Evolutionary conservation across 805 yeast genomes (phyloP).

Genomic region (Nakazawaea anatomiae): DNA sequence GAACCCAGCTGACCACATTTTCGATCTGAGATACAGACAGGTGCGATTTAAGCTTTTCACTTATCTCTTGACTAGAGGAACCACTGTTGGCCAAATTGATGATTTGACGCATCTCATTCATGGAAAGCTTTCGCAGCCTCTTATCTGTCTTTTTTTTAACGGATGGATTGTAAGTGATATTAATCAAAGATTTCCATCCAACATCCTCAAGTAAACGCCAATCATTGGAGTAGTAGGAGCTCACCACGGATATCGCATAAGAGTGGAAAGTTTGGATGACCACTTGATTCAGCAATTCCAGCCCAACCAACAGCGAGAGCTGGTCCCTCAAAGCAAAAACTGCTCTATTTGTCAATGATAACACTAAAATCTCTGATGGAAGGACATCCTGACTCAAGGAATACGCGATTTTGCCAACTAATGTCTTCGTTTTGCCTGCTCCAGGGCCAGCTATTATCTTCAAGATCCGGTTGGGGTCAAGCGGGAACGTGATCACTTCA

Average conservation of each 20-base stretch:
- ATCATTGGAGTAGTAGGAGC: constrained; percentile 23
- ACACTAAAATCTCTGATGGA: constrained; percentile 53
- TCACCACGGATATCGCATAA: constrained; percentile 46
- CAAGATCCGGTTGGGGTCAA: constrained; percentile 33
- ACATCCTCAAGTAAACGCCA: constrained; percentile 47
- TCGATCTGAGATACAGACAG: not conserved
- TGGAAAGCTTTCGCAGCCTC: not conserved
- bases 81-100: constrained; percentile 2
- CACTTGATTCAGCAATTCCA: constrained; percentile 25
- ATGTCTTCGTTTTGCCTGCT: constrained; percentile 62
- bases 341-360: constrained; percentile 66
- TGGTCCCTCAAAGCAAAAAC: constrained; percentile 40
- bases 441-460: constrained; percentile 68
- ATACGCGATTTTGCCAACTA: constrained; percentile 47
- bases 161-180: constrained; percentile 15
- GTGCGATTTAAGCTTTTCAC: not conserved
- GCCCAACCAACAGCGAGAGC: constrained; percentile 27
- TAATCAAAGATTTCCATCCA: constrained; percentile 42
- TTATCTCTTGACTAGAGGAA: not conserved
- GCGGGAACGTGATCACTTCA: constrained; percentile 37
- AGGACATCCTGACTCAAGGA: constrained; percentile 31
- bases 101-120: constrained; percentile 5
- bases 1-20: constrained; percentile 4
- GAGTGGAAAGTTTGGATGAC: constrained; percentile 59
- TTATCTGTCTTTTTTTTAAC: not conserved